Base-by-base conservation (phyloP, 2,329 filamentous ascomycete genomes). In the Curvularia eragrostidis region DNA sequence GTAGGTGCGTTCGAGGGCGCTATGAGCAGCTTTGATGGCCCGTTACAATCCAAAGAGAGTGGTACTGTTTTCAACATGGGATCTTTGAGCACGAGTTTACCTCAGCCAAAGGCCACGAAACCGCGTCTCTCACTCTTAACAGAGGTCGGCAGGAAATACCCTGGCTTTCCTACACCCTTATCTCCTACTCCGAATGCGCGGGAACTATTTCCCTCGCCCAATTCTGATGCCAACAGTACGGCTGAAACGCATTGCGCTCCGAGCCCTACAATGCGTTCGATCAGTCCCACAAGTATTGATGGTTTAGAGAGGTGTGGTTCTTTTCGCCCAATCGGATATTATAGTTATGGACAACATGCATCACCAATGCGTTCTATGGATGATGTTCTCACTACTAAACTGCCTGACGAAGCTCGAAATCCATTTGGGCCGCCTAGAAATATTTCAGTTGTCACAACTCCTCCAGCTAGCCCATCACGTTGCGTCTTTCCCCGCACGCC, bases 81-180 rank as follows among this genome's bases (percentile, higher is more conserved):
- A 12, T 53, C 66, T 6, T 48, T 65, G 52, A 56, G 56, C 43
- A 32, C 52, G 7, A 49, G 52, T 19, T 13, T 56, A 1, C 52
- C 54, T 7, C 54, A 51, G 5, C 47, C 59, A 1, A 44, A 58
- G 8, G 36, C 23, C 8, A 30, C 51, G n/a, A 60, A 59, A 47
- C 46, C 65, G 6, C 62, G 52, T 1, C 51, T 73, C 6, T 67
- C 70, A 7, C 55, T 70, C 9, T 50, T 70, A 30, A 75, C 70
- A 4, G 71, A 71, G n/a, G 57, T 73, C 1, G 61, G 67, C 3
- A 61, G 70, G n/a, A 71, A 54, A 32, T 71, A 69, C 44, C 74
- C 71, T 10, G 74, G 73, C 39, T 76, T 75, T 30, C 73, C 70
- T 6, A 71, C 53, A 7, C 69, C 73, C 5, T 49, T 71, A 1